Conservation (phyloP, 2,329 filamentous ascomycete species). For the Colletotrichum viniferum region DNA sequence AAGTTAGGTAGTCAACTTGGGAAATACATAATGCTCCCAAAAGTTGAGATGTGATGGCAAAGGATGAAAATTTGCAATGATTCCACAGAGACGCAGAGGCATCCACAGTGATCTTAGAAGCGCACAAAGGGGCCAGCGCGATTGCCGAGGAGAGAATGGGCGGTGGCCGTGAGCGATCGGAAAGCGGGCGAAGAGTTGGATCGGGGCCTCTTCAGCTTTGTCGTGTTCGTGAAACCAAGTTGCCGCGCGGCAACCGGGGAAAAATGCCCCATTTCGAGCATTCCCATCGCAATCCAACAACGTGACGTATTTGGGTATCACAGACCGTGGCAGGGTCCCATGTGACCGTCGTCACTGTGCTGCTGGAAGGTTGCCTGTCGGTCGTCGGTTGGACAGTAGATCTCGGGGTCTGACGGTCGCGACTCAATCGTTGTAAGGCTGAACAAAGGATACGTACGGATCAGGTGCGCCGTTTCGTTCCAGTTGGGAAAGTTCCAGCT, state of each 20-base stretch:
- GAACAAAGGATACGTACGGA: not conserved
- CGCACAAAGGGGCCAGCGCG: not conserved
- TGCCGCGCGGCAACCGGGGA: not conserved
- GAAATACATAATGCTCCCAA: not conserved
- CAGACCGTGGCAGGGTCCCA: not conserved
- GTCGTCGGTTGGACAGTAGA: not conserved
- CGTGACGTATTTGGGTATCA: not conserved
- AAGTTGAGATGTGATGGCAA: slow-evolving; percentile 15
- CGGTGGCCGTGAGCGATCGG: not conserved
- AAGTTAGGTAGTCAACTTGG: not conserved
- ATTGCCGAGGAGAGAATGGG: slow-evolving; percentile 2
- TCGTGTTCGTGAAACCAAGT: not conserved
- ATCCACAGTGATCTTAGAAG: not conserved
- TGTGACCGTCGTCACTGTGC: not conserved
- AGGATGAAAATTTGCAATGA: slow-evolving; percentile 1
- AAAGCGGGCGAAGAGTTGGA: not conserved
- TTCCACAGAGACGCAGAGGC: not conserved
- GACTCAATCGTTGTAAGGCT: not conserved
- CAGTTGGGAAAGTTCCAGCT: not conserved
- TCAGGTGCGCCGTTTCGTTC: not conserved
- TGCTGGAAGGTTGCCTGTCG: not conserved
- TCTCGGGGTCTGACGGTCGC: not conserved
- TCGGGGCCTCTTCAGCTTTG: not conserved
- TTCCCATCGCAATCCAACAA: not conserved
- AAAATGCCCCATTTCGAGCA: not conserved